A percentile compares a stretch with the other conserved stretches of the same genome.
Conservation (phyloP, 106 monocot species). For the Apostasia shenzhenica region DNA sequence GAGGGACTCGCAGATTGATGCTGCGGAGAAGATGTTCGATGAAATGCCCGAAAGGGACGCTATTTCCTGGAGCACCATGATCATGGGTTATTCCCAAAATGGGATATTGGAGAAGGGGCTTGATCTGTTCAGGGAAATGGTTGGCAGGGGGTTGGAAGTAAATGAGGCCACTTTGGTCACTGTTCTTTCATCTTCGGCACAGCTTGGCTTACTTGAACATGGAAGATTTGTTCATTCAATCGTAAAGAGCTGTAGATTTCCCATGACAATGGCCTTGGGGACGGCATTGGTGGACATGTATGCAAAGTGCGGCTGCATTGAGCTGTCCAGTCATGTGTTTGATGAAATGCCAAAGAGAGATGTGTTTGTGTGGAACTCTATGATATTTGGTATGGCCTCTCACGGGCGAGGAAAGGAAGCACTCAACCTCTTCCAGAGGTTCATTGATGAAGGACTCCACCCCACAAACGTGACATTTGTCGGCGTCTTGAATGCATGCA, state of each 20-base stretch:
- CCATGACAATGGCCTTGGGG: slow-evolving; percentile 28
- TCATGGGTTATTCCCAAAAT: slow-evolving; percentile 40
- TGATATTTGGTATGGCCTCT: slow-evolving; percentile 51
- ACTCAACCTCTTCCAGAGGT: slow-evolving; percentile 33
- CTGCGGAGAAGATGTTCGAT: slow-evolving; percentile 40
- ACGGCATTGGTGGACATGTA: slow-evolving; percentile 69
- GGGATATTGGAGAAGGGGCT: slow-evolving; percentile 50
- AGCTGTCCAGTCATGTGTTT: slow-evolving; percentile 26
- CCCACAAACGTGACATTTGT: slow-evolving; percentile 57
- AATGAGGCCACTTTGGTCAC: slow-evolving; percentile 63
- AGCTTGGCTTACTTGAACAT: slow-evolving; percentile 49
- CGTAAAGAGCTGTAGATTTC: slow-evolving; percentile 22
- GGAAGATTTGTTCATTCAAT: slow-evolving; percentile 39
- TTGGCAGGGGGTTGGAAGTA: slow-evolving; percentile 6
- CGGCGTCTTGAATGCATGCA: slow-evolving; percentile 56
- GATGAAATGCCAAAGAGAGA: slow-evolving; percentile 31
- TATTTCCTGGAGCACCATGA: slow-evolving; percentile 65
- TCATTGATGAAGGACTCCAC: slow-evolving; percentile 21
- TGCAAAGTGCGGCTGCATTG: slow-evolving; percentile 61
- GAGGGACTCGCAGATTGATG: slow-evolving; percentile 15
- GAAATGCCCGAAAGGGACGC: slow-evolving; percentile 51
- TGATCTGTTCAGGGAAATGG: slow-evolving; percentile 39
- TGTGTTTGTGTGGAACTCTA: slow-evolving; percentile 60
- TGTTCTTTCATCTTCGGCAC: slow-evolving; percentile 47
- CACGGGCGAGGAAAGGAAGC: slow-evolving; percentile 55